These are phyloP conservation scores for Suhomyces guaymorum DNA, from an alignment of 1,139 yeast species.

Conservation along the genomic window DNA sequence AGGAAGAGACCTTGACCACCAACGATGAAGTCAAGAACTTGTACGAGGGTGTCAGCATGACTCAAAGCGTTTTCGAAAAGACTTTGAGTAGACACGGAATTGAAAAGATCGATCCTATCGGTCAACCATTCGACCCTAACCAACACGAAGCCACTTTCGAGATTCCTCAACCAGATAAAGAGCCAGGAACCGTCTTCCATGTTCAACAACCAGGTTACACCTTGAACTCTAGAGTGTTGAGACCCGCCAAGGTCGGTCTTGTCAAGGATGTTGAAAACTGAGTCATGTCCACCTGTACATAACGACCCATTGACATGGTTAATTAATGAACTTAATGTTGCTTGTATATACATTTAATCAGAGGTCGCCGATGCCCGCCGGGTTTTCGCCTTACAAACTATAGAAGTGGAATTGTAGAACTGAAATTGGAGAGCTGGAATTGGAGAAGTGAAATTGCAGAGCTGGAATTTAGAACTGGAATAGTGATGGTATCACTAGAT, in stretches of 20 bases:
- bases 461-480: no score
- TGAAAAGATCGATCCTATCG: slow-evolving; percentile 77
- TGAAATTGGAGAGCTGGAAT: no score
- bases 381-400: no score
- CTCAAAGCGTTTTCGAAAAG: slow-evolving; percentile 82
- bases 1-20: slow-evolving; percentile 58
- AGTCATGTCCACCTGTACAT: slow-evolving; percentile 11
- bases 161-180: slow-evolving; percentile 83
- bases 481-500: no score
- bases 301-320: slow-evolving; percentile 7
- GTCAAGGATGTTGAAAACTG: slow-evolving; percentile 54
- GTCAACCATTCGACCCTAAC: slow-evolving; percentile 87
- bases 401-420: no score
- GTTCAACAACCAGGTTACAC: slow-evolving; percentile 92
- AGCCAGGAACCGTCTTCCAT: slow-evolving; percentile 90
- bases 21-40: slow-evolving; percentile 71
- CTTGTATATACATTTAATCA: slow-evolving; percentile 12
- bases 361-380: slow-evolving; percentile 1
- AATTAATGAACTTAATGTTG: slow-evolving; percentile 6
- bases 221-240: slow-evolving; percentile 81
- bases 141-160: slow-evolving; percentile 92
- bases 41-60: slow-evolving; percentile 90
- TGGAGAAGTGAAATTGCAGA: no score
- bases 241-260: slow-evolving; percentile 97
- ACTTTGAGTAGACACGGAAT: slow-evolving; percentile 82